Evolutionary conservation across 1,284 basidiomycete species (phyloP).

Genomic region (Porodaedalea pini): DNA sequence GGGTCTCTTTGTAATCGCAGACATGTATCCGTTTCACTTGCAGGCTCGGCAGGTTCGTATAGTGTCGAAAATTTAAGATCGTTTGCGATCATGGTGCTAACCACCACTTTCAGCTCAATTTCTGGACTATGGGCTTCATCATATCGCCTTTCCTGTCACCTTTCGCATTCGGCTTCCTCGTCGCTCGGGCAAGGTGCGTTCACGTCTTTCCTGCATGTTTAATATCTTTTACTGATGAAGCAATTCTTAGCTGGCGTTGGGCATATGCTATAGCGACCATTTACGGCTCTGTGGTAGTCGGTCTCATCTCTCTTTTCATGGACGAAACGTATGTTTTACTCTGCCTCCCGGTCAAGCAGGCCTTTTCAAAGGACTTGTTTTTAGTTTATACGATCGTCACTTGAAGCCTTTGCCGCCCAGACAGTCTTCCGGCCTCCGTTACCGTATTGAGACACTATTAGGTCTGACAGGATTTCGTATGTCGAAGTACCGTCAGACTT

Average conservation of each 20-base stretch:
- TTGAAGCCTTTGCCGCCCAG: conserved; percentile 47
- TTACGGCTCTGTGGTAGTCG: conserved; percentile 30
- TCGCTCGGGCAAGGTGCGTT: conserved; percentile 48
- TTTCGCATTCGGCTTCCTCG: conserved; percentile 67
- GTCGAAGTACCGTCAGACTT: conserved; percentile 55
- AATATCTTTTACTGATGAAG: neutral
- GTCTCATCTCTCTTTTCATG: conserved; percentile 33
- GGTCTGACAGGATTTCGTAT: conserved; percentile 64
- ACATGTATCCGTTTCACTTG: conserved; percentile 72
- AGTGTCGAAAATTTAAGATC: neutral
- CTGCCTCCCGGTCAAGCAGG: neutral
- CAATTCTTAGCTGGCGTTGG: conserved; percentile 57
- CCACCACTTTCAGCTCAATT: conserved; percentile 45
- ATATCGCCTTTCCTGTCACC: conserved; percentile 61
- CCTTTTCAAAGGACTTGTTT: neutral
- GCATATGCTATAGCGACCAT: conserved; percentile 50
- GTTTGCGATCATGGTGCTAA: neutral
- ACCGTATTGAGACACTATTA: conserved; percentile 58
- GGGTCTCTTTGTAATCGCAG: conserved; percentile 65
- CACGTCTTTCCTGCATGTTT: neutral
- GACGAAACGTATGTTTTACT: conserved; percentile 30
- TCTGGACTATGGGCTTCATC: conserved; percentile 61
- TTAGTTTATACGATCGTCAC: conserved; percentile 66
- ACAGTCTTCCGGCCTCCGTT: conserved; percentile 43
- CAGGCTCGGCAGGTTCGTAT: conserved; percentile 60